Base-by-base conservation (phyloP, 2,329 filamentous ascomycete species). In the Talaromyces amestolkiae region DNA sequence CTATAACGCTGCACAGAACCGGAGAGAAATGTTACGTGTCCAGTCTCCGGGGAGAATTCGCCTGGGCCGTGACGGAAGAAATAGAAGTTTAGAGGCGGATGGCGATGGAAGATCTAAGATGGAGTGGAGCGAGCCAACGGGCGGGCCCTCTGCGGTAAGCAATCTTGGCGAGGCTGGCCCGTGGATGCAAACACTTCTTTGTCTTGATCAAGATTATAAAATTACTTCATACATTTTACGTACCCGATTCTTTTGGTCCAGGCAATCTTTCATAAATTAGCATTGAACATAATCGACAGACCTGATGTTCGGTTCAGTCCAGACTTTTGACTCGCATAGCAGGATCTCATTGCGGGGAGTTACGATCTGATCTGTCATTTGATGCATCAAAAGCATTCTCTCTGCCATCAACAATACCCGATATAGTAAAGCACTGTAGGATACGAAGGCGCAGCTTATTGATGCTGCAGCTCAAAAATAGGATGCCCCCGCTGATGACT, bases 341-440 rank as follows among this genome's bases (percentile, higher is more conserved):
- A 17, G 7, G 47, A 27, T 17, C 5, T 24, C 17, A 27, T 49
- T 54, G 27, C 51, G 31, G 31, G 51, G 7, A 35, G 33, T 24
- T 37, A 15, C 33, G 53, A 56, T 39, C 53, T 56, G 19, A 56
- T 33, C 53, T 56, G 33, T 62, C 60, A 53, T 54, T 17, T 54
- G 45, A 53, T 41, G 47, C 41, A 31, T 53, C 59, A 33, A 31
- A 51, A 51, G 24, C 24, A 27, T 13, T 24, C 22, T 27, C 47
- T n/a, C 33, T 24, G 27, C 33, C 33, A 24, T 17, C 11, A 15
- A 56, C 31, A 39, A 39, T 56, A 17, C 33, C n/a, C 9, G 33
- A 37, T 24, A 22, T 35, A 5, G 19, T 39, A 56, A 22, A 17
- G 33, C 19, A 37, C 53, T 37, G 53, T n/a, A 13, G 17, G 11